Percentiles rank a stretch among this genome's conserved stretches.
Evolutionary conservation across 768 basidiomycete genomes (phyloP).

Genomic region (Podaxis pistillaris): DNA sequence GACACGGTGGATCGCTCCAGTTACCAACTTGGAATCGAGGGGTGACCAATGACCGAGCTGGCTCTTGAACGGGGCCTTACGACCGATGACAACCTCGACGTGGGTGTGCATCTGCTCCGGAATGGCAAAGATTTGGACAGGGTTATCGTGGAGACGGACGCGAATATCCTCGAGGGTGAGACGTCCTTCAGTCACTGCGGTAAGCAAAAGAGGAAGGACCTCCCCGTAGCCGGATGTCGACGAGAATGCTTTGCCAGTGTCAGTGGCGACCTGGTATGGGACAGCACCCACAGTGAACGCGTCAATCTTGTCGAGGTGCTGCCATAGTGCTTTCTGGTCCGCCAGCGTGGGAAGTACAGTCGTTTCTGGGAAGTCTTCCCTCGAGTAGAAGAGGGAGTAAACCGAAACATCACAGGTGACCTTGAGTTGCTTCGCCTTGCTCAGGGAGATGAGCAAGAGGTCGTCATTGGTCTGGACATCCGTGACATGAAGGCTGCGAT

Average conservation of each 20-base stretch:
- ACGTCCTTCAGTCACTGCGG: constrained; percentile 77
- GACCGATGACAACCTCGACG: constrained; percentile 90
- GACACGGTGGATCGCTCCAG: constrained; percentile 86
- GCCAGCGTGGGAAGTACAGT: constrained; percentile 65
- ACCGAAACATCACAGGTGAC: constrained; percentile 97
- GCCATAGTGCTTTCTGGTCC: constrained; percentile 86
- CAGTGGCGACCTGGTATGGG: constrained; percentile 72
- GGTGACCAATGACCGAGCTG: constrained; percentile 77
- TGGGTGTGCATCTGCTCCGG: constrained; percentile 84
- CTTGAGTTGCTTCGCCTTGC: constrained; percentile 90
- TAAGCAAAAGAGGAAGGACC: constrained; percentile 81
- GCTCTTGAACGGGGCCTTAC: constrained; percentile 56
- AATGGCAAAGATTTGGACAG: constrained; percentile 86
- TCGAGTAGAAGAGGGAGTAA: constrained; percentile 86
- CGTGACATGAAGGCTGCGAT: constrained; percentile 85
- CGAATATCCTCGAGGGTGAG: constrained; percentile 83
- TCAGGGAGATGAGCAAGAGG: constrained; percentile 84
- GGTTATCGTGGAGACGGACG: constrained; percentile 86
- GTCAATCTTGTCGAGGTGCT: constrained; percentile 80
- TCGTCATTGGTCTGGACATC: constrained; percentile 88
- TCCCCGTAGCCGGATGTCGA: constrained; percentile 84
- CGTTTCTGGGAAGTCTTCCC: constrained; percentile 67
- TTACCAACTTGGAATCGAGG: constrained; percentile 55
- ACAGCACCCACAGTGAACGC: constrained; percentile 87
- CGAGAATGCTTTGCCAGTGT: constrained; percentile 58